These are phyloP conservation scores for Boletus insuetus DNA, from an alignment of 768 basidiomycete species.

Conservation along the genomic window DNA sequence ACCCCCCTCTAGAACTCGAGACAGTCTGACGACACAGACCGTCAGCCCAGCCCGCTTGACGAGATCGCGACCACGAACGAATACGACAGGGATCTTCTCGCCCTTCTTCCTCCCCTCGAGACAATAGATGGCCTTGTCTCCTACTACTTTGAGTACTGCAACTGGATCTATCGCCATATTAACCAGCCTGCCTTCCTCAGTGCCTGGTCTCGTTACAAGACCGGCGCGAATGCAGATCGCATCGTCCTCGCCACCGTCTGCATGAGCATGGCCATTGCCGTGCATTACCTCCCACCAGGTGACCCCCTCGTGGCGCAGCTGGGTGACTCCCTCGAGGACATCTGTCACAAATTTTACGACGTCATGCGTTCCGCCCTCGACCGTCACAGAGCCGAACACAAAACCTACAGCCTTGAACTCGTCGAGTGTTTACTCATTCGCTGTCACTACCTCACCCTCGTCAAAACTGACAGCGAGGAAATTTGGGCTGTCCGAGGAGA, in stretches of 20 bases:
- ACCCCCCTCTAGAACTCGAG: conserved; percentile 38
- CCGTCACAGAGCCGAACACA: conserved; percentile 57
- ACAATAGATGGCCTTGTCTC: conserved; percentile 70
- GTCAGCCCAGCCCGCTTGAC: conserved; percentile 44
- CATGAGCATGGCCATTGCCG: conserved; percentile 70
- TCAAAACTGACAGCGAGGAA: conserved; percentile 76
- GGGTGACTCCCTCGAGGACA: conserved; percentile 53
- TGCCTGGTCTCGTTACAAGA: conserved; percentile 76
- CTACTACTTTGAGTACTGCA: conserved; percentile 84
- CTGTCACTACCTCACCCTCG: conserved; percentile 68
- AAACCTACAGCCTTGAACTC: conserved; percentile 65
- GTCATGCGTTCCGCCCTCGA: conserved; percentile 64
- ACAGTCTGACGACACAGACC: conserved; percentile 50
- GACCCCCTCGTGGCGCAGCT: conserved; percentile 59
- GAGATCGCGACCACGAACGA: conserved; percentile 45
- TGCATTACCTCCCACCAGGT: conserved; percentile 65
- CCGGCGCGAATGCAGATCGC: conserved; percentile 61
- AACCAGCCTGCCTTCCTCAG: conserved; percentile 58
- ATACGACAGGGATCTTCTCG: conserved; percentile 73
- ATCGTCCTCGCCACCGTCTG: conserved; percentile 70
- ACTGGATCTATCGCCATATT: conserved; percentile 83
- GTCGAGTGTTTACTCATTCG: conserved; percentile 72
- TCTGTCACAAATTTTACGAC: conserved; percentile 66
- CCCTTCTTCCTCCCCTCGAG: conserved; percentile 60
- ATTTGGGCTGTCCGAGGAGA: conserved; percentile 77